Conservation (phyloP, 257 asterid genomes). For the Lithospermum erythrorhizon region DNA sequence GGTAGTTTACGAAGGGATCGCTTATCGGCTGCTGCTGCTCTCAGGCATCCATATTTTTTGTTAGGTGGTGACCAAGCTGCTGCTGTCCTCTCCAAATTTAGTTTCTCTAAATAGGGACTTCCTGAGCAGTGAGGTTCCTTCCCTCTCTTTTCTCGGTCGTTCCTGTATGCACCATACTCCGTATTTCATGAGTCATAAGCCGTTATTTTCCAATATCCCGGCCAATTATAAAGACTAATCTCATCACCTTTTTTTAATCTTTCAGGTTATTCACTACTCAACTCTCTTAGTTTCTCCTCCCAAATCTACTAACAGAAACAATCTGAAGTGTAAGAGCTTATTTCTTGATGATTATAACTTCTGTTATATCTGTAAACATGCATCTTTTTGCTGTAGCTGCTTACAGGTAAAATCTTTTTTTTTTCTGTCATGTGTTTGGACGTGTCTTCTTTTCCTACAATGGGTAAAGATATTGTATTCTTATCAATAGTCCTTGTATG, state of each 20-base stretch:
- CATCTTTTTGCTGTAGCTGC: neutral
- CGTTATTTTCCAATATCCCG: neutral
- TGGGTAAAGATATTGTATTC: no score
- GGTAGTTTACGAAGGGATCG: constrained; percentile 47
- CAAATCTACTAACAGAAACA: neutral
- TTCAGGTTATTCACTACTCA: no score
- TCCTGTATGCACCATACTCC: neutral
- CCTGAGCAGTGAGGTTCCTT: constrained; percentile 12
- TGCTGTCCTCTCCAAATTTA: constrained; percentile 72
- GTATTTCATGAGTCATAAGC: neutral
- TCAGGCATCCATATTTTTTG: constrained; percentile 90
- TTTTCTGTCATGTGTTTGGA: neutral
- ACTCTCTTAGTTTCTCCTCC: neutral
- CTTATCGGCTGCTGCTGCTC: constrained; percentile 80
- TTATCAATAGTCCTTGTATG: neutral
- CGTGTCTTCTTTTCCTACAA: neutral
- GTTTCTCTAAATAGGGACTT: constrained; percentile 31
- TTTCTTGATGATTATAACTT: neutral
- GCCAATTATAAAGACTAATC: neutral
- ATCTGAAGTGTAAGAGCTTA: neutral
- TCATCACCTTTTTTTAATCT: no score
- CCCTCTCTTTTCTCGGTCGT: neutral
- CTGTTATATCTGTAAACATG: neutral
- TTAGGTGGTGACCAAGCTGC: constrained; percentile 92
- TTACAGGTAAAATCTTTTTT: neutral